These are phyloP conservation scores for Quercus mongolica DNA, from an alignment of 306 rosid genomes.

Conservation along the genomic window DNA sequence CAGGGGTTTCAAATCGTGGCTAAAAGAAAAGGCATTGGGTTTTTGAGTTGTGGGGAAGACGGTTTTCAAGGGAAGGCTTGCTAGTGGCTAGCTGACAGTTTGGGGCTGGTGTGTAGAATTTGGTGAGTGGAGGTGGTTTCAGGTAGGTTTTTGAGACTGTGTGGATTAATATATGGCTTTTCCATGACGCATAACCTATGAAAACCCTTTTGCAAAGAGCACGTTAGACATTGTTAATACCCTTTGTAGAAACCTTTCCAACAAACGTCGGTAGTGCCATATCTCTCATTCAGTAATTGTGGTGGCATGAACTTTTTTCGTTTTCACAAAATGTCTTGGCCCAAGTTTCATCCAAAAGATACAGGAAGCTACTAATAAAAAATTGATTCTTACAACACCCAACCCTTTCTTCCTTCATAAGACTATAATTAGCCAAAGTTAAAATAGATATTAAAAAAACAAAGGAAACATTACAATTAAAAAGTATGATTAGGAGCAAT, in stretches of 20 bases:
- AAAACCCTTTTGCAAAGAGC: too few relatives aligned
- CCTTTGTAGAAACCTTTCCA: not conserved
- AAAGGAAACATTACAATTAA: not conserved
- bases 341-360: not conserved
- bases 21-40: too few relatives aligned
- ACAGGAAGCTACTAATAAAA: not conserved
- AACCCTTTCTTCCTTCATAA: not conserved
- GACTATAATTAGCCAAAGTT: not conserved
- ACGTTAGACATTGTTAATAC: too few relatives aligned
- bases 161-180: too few relatives aligned
- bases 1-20: too few relatives aligned
- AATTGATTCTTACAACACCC: not conserved
- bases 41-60: too few relatives aligned
- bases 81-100: too few relatives aligned
- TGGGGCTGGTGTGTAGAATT: too few relatives aligned
- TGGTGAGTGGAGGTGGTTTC: too few relatives aligned
- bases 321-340: not conserved
- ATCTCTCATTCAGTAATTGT: not conserved
- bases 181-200: too few relatives aligned
- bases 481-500: constrained; percentile 39
- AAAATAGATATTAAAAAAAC: not conserved
- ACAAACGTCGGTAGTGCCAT: not conserved
- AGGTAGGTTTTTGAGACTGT: too few relatives aligned
- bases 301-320: not conserved
- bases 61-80: too few relatives aligned